Conservation (phyloP, 1,284 basidiomycete species). For the Polyporus tsugae region DNA sequence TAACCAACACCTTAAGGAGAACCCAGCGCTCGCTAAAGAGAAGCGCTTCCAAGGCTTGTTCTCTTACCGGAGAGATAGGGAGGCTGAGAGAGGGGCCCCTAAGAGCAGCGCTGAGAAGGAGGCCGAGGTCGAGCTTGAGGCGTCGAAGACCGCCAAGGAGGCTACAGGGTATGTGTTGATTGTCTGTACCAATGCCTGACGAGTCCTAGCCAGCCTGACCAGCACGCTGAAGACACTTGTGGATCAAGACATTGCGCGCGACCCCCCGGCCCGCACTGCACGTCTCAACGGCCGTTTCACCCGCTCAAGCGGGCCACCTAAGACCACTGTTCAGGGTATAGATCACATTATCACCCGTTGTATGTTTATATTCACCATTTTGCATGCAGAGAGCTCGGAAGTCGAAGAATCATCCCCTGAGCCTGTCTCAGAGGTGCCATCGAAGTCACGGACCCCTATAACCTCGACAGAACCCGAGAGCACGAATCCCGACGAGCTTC, state of each 20-base stretch:
- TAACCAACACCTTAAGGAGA: background rate
- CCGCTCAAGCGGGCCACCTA: background rate
- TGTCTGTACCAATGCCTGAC: background rate
- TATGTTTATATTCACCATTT: background rate
- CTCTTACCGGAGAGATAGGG: background rate
- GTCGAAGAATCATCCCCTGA: background rate
- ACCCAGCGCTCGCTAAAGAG: background rate
- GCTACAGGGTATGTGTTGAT: background rate
- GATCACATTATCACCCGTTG: no score
- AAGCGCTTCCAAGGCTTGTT: background rate
- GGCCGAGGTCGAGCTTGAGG: background rate
- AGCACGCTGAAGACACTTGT: background rate
- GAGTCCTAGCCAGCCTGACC: background rate
- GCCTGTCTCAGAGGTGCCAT: background rate
- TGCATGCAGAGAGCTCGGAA: background rate
- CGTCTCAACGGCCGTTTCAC: background rate
- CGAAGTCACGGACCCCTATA: background rate
- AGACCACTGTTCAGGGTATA: background rate
- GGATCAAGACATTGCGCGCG: background rate
- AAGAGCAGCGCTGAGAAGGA: background rate
- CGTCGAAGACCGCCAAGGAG: background rate
- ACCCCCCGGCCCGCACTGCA: background rate
- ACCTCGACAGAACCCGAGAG: background rate
- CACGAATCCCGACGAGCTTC: background rate
- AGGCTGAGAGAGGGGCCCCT: background rate